phyloP scores from a whole-genome alignment of 2,329 filamentous ascomycete species.

The Trichoderma atroviride region DNA sequence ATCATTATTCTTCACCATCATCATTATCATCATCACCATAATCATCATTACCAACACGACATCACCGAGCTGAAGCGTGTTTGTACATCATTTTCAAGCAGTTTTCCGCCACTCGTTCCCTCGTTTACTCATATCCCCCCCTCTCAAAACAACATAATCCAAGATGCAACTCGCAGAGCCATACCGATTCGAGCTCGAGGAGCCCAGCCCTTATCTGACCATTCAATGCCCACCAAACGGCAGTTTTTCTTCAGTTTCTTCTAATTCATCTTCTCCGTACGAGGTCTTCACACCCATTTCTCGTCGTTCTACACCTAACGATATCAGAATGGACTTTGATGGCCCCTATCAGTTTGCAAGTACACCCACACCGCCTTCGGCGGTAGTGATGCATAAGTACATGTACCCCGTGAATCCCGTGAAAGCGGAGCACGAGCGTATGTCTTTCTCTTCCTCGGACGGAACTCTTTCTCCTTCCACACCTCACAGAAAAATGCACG shows the following conservation, averaged over 20 bases:
- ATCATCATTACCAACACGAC: not conserved
- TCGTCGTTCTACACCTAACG: slow-evolving; percentile 48
- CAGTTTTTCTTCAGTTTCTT: slow-evolving; percentile 47
- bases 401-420: slow-evolving; percentile 37
- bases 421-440: slow-evolving; percentile 42
- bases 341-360: slow-evolving; percentile 36
- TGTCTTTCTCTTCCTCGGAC: slow-evolving; percentile 37
- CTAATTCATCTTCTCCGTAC: slow-evolving; percentile 44
- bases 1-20: not conserved
- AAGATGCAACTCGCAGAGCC: slow-evolving; percentile 44
- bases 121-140: not conserved
- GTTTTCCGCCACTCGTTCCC: slow-evolving; percentile 1
- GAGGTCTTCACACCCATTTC: slow-evolving; percentile 51
- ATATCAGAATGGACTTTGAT: slow-evolving; percentile 44
- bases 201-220: slow-evolving; percentile 41
- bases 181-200: slow-evolving; percentile 46
- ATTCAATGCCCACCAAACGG: slow-evolving; percentile 41
- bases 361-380: slow-evolving; percentile 43
- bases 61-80: not conserved
- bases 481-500: slow-evolving; percentile 43
- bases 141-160: slow-evolving; percentile 1
- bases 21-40: not conserved
- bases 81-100: not conserved
- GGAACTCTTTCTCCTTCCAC: slow-evolving; percentile 40
- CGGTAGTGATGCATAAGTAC: slow-evolving; percentile 39